Evolutionary conservation across 2,329 filamentous ascomycete species (phyloP), one percentile per base, ranked within the genome.

Genomic region (Corniculantispora saksenae): DNA sequence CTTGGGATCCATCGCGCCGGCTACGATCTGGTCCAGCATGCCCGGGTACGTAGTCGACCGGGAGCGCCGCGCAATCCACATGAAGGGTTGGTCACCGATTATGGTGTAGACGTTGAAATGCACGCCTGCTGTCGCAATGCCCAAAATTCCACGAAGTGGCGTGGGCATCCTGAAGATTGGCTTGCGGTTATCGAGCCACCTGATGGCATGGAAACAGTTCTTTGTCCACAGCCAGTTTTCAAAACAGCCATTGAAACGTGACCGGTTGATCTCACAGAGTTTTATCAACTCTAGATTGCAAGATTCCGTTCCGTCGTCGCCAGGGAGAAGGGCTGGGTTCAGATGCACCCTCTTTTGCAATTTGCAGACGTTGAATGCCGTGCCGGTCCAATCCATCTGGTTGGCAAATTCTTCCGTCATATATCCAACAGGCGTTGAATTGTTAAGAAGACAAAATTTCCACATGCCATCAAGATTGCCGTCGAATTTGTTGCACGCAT

Each of bases 21-120:
- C 76, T 15, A 77, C 74, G n/a, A 76, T 67, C 66, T 79, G 77
- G 60, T 79, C 77, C 23, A 77, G 66, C 67, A 76, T 77, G 6
- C 74, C 71, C 2, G 76, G 70, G 63, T 77, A 79, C 15, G 74
- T 74, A 21, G 73, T 64, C 6, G 69, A 69, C 13, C 67, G 64
- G 8, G 75, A 73, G 5, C 77, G 72, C 59, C 70, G 70, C 25
- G 76, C 71, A 45, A 79, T 73, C 76, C 77, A 79, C 32, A 61
- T 40, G 13, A 23, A 32, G 13, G 32, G 23, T 25, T 45, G 2
- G 4, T 19, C 53, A 12, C 32, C 23, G 38, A 23, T 35, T 1
- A n/a, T 3, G 35, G 48, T 75, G 68, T 74, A 79, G 54, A 76
- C 73, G 66, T 76, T 79, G 67, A 79, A 71, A 64, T 79, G 77